phyloP scores from a whole-genome alignment of 2,329 filamentous ascomycete species.

The Paraphaeosphaeria minitans region DNA sequence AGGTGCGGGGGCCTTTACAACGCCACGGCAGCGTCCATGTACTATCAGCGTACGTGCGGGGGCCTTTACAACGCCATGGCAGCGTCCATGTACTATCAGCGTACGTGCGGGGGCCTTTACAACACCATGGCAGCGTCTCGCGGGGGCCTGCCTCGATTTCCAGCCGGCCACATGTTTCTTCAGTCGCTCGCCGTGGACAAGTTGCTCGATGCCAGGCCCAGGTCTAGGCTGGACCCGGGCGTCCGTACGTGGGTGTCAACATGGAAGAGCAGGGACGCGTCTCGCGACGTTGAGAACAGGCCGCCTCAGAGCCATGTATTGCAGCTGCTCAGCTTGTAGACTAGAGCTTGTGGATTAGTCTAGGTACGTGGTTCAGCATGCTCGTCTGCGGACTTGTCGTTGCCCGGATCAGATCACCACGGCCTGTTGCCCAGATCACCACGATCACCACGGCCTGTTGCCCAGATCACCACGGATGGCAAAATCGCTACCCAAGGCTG shows the following conservation, averaged over 20 bases:
- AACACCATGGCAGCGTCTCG: conserved; percentile 1
- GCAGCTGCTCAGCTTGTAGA: neutral
- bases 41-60: no score
- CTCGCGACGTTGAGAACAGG: no score
- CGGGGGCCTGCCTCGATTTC: neutral
- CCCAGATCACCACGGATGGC: conserved; percentile 14
- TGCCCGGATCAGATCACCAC: neutral
- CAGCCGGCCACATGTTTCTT: neutral
- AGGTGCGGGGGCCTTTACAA: neutral
- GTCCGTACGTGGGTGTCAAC: neutral
- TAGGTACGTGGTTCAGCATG: neutral
- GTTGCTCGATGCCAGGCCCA: neutral
- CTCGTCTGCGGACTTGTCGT: neutral
- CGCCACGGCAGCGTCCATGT: neutral
- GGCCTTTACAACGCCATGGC: no score
- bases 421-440: neutral
- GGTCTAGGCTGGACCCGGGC: neutral
- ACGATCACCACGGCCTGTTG: neutral
- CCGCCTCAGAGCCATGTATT: neutral
- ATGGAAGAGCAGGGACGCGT: neutral
- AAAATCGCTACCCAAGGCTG: conserved; percentile 5
- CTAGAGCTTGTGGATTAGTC: neutral
- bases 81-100: no score
- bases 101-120: no score
- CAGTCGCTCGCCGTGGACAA: neutral